Base-by-base conservation (phyloP, 129 eudicot species). In the Pittosporum tobira region DNA sequence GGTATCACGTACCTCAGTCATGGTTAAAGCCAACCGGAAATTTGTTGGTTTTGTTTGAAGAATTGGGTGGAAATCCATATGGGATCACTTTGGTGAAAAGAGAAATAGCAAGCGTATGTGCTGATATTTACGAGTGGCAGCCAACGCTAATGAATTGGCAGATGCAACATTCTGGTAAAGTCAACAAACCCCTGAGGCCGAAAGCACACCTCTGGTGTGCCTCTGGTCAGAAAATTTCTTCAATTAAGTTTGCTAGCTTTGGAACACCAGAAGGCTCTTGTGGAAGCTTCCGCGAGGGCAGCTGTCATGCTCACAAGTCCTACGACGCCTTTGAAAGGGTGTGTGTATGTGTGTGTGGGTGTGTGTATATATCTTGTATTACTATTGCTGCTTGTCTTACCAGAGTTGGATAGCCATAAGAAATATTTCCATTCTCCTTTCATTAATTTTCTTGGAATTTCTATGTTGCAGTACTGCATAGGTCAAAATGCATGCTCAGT, bases 211-310 rank as follows among this genome's bases (percentile, higher is more conserved):
- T 93, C 34, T 72, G 84, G 54, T 93, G 99, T 57, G 80, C 80
- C 60, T 65, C 88, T 14, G 99, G 99, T 24, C 96, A 93, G 59
- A 87, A 84, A 65, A 93, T 93, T 14, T 69, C 96, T 1, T 87
- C 94, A 1, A 87, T 93, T n/a, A 93, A 87, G 51, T 93, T 93
- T 75, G 99, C 99, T 29, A 93, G 99, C 68, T 93, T 93, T 70
- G 99, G 99, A 28, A 93, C 96, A 25, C 99, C 99, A 1, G 77
- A 76, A 26, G 99, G 99, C 2, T 65, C 68, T 53, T 93, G 99
- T 71, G 99, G 99, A 70, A 81, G 67, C 77, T 93, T 69, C 73
- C 63, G 61, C 0, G 83, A 93, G 81, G 99, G 99, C 44, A 53
- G 81, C 37, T 93, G 99, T 63, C 99, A 93, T 73, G 99, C 99